A percentile compares a stretch with the other conserved stretches of the same genome.
phyloP scores from a whole-genome alignment of 2,329 filamentous ascomycete species.

The Fonsecaea erecta region DNA sequence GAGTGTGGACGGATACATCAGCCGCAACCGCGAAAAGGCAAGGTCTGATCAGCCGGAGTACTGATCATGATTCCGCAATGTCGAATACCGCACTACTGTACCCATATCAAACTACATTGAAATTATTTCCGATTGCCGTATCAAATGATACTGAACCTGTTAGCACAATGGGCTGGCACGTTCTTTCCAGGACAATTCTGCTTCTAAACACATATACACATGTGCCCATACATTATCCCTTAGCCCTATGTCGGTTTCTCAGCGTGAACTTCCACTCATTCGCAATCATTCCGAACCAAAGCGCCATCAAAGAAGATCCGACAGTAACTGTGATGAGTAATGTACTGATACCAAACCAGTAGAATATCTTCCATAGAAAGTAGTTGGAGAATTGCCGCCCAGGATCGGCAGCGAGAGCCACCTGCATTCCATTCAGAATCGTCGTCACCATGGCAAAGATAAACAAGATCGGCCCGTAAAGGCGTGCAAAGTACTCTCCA shows the following conservation, averaged over 20 bases:
- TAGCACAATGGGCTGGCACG: no score
- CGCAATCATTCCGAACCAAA: constrained; percentile 12
- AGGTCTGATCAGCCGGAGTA: no score
- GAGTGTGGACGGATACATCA: no score
- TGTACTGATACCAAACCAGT: constrained; percentile 18
- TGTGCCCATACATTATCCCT: constrained; percentile 3
- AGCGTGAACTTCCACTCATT: constrained; percentile 17
- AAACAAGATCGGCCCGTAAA: not conserved
- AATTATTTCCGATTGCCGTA: no score
- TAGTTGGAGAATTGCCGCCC: not conserved
- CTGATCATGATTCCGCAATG: no score
- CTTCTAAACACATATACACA: no score
- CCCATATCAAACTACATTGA: no score
- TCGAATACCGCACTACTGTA: no score
- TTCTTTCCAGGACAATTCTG: no score
- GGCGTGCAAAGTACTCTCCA: not conserved
- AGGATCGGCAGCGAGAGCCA: not conserved
- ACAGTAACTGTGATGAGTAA: constrained; percentile 12
- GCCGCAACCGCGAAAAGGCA: no score
- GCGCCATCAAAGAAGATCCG: constrained; percentile 3
- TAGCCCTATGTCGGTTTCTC: constrained; percentile 1
- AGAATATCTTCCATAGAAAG: constrained; percentile 2
- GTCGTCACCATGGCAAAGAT: not conserved
- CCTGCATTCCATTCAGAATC: constrained; percentile 27
- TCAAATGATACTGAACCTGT: no score